These are phyloP conservation scores for Colletotrichum viniferum DNA, from an alignment of 2,329 filamentous ascomycete genomes.

Conservation along the genomic window DNA sequence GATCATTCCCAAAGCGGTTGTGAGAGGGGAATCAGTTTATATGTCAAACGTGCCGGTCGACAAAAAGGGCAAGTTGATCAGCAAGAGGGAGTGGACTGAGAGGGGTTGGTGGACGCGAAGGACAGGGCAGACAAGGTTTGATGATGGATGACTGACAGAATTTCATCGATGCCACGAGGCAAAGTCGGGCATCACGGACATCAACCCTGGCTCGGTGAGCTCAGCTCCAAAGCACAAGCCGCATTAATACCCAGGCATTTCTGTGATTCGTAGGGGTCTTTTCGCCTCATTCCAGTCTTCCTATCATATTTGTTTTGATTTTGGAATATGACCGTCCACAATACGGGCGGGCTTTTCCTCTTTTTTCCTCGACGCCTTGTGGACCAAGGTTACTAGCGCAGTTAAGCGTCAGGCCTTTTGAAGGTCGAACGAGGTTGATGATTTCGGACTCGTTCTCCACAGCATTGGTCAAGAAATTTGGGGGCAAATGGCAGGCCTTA, in stretches of 20 bases:
- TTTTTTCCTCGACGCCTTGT: not conserved
- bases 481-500: not conserved
- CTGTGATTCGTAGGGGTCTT: not conserved
- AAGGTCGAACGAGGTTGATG: not conserved
- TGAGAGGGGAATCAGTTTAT: not conserved
- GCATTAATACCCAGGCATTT: not conserved
- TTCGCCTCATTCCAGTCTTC: not conserved
- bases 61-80: not conserved
- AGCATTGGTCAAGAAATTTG: not conserved
- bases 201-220: not conserved
- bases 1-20: not conserved
- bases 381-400: conserved; percentile 6
- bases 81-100: not conserved
- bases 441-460: not conserved
- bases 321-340: not conserved
- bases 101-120: not conserved
- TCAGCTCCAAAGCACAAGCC: not conserved
- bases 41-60: not conserved
- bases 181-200: not conserved
- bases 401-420: not conserved
- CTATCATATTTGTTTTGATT: not conserved
- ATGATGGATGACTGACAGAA: not conserved
- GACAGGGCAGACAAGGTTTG: not conserved
- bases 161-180: conserved; percentile 1
- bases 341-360: not conserved